These are phyloP conservation scores for Rhodotorula sp. DNA, from an alignment of 1,284 basidiomycete species.

Conservation along the genomic window DNA sequence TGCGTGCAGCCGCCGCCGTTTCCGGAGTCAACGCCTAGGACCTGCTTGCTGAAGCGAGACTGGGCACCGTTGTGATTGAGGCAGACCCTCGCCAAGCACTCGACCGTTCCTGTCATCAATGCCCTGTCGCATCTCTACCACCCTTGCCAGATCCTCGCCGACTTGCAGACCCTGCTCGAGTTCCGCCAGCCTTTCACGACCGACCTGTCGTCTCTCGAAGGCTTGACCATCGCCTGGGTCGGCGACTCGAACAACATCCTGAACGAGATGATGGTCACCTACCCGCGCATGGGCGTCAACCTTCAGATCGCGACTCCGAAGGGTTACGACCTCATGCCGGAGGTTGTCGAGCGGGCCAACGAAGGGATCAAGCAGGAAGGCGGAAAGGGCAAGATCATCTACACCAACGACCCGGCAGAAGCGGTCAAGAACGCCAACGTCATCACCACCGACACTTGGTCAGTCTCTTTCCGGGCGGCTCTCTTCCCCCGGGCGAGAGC, in stretches of 20 bases:
- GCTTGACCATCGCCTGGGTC: slow-evolving; percentile 83
- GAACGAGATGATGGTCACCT: slow-evolving; percentile 95
- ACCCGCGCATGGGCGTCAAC: slow-evolving; percentile 85
- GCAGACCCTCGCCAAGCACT: slow-evolving; percentile 83
- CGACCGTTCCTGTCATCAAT: slow-evolving; percentile 90
- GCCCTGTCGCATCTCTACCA: slow-evolving; percentile 95
- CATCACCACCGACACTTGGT: slow-evolving; percentile 95
- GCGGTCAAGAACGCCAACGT: slow-evolving; percentile 88
- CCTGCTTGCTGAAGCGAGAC: not conserved
- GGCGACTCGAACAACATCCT: slow-evolving; percentile 96
- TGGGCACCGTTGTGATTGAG: not conserved
- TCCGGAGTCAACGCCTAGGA: not conserved
- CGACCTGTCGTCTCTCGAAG: slow-evolving; percentile 48
- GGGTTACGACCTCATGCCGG: slow-evolving; percentile 72
- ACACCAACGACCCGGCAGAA: slow-evolving; percentile 75
- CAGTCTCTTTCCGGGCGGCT: slow-evolving; percentile 42
- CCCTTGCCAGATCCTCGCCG: slow-evolving; percentile 92
- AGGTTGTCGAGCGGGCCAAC: slow-evolving; percentile 74
- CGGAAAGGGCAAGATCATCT: slow-evolving; percentile 60
- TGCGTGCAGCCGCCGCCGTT: slow-evolving; percentile 48
- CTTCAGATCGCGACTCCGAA: slow-evolving; percentile 78
- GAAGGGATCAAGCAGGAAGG: slow-evolving; percentile 47
- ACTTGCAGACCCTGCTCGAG: slow-evolving; percentile 86
- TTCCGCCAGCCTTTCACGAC: slow-evolving; percentile 46
- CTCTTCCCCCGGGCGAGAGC: not conserved